Percentiles rank a stretch among this genome's conserved stretches.
Conservation (phyloP, 2,329 filamentous ascomycete species). For the Ceratocystis albifundus region DNA sequence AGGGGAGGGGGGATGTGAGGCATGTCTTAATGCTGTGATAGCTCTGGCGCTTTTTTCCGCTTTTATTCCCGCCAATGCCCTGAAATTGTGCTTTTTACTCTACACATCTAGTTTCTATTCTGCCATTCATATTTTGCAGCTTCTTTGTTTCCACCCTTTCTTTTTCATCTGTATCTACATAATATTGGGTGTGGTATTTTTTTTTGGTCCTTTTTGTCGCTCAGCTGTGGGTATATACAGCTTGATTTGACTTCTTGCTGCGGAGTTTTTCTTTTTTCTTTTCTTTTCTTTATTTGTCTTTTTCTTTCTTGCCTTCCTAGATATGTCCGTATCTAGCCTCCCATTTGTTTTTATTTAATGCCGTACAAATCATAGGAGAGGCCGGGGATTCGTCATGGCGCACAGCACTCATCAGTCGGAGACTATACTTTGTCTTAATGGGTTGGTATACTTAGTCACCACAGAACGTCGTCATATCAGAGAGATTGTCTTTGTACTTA, state of each 20-base stretch:
- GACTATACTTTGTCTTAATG: background rate
- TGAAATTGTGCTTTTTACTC: background rate
- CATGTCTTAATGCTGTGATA: background rate
- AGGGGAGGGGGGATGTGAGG: too few species aligned
- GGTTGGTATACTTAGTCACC: background rate
- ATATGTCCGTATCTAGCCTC: background rate
- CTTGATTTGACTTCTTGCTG: constrained; percentile 2
- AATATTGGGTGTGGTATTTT: background rate
- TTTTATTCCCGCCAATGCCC: background rate
- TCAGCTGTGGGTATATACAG: background rate
- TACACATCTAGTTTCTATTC: background rate
- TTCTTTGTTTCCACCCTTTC: constrained; percentile 8
- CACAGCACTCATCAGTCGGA: background rate
- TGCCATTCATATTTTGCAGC: constrained; percentile 9
- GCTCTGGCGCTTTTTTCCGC: background rate
- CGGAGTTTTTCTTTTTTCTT: constrained; percentile 5
- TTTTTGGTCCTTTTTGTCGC: constrained; percentile 11
- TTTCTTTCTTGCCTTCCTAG: constrained; percentile 13
- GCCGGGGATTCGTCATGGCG: background rate
- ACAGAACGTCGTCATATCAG: background rate
- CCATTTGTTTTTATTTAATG: constrained; percentile 5
- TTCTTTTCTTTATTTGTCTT: too few species aligned
- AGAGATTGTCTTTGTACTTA: background rate
- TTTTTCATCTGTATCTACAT: constrained; percentile 5
- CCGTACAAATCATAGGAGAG: constrained; percentile 6